Evolutionary conservation across 2,329 filamentous ascomycete genomes (phyloP), one percentile per base, ranked within the genome.

Genomic region (Myriangium duriaei): DNA sequence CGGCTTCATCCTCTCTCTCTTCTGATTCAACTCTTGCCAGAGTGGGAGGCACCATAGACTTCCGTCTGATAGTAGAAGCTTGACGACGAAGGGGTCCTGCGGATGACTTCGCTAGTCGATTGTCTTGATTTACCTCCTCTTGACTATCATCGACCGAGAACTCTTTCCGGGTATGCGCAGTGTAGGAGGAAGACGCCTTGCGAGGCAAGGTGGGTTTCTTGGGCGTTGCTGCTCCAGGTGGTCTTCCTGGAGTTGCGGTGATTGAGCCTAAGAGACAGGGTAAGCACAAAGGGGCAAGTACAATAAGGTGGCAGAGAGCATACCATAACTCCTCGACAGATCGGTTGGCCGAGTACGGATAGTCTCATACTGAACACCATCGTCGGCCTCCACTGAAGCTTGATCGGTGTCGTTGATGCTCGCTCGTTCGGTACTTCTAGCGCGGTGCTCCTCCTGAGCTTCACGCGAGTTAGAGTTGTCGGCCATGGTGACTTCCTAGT

Each of bases 61-160:
- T 62, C 30, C 71, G 57, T 40, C 70, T 55, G 19, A 74, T 43
- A 2, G 68, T 73, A 11, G 67, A 70, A 15, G 67, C 57, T 47
- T 67, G 64, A 45, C 66, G 59, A 53, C 69, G 54, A 53, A 67
- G 39, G 47, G 63, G 24, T 13, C 39, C 45, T 44, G 48, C 40
- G 45, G 47, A 39, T 46, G 47, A 43, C 32, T 52, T 47, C 46
- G 59, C 47, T 47, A 64, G 58, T 41, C 72, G 64, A 47, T 71
- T 62, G 51, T 86, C 81, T 44, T 74, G 73, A 52, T 83, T 78
- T 13, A 94, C 76, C 58, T 95, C 88, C 46, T 76, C 71, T 15
- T 77, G 67, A 52, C 85, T 86, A 56, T 96, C 88, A 54, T 96
- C 87, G 33, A 84, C 84, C 0, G 87, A 95, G 61, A 93, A 96